Evolutionary conservation across 2,329 filamentous ascomycete genomes (phyloP), one percentile per base, ranked within the genome.

Genomic region (Aspergillus neotritici): DNA sequence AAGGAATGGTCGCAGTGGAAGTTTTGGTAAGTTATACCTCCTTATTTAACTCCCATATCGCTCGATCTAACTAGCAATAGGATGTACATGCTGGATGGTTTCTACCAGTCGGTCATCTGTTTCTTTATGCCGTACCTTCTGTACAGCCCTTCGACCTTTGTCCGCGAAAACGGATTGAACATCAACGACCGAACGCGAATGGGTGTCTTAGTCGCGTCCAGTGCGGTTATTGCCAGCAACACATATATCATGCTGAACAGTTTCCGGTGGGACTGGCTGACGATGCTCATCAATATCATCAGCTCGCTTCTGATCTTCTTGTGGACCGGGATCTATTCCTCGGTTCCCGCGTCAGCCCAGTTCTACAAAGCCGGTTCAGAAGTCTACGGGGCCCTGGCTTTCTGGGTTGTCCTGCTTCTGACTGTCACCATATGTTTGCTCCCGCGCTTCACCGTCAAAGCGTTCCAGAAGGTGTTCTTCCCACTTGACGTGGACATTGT

Each of bases 231-330:
- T 54, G 84, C 87, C 32, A 94, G 95, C 73, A 98, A 98, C 67
- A 72, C 84, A 46, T 98, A 97, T 71, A 87, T 98, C 54, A 74
- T 98, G 52, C 82, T 97, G 71, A 98, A 98, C 69, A 94, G 87
- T 1, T 97, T 95, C 67, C 82, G 91, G 48, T 98, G 93, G 93
- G 93, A 98, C 65, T 98, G 91, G 91, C 75, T 98, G 58, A 94
- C 94, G 69, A 68, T 90, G 15, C 72, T 95, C 46, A 84, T 96
- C 49, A 84, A 94, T 40, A 69, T 70, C 16, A 78, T 97, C 65
- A 95, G 89, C 68, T 85, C 86, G 49, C 65, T 97, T 25, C 79
- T 96, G 57, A 80, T 97, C 60, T 98, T 89, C 75, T 85, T 94
- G 71, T 97, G 93, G 89, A 96, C 93, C 5, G 93, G 89, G 25